Evolutionary conservation across 1,139 yeast genomes (phyloP).

Genomic region (Nakaseomyces uthaithaninus): DNA sequence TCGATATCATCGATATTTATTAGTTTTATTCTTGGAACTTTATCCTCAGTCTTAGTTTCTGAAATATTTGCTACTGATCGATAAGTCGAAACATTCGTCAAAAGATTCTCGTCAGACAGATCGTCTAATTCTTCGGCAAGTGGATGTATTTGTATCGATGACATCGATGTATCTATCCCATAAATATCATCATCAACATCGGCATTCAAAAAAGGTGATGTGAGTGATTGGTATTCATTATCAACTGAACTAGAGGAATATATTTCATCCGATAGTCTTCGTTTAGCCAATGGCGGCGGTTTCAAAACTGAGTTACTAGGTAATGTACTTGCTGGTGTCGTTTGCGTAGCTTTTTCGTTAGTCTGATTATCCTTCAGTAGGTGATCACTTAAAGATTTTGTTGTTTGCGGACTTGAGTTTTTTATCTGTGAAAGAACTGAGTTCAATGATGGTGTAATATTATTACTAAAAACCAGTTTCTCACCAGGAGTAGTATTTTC

Average conservation of each 20-base stretch:
- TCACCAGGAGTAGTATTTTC: neutral
- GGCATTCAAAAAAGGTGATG: neutral
- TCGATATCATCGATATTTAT: constrained; percentile 25
- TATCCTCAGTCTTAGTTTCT: neutral
- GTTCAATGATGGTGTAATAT: constrained; percentile 20
- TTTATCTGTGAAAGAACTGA: constrained; percentile 20
- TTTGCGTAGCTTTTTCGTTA: neutral
- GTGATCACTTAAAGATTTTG: neutral
- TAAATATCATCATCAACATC: constrained; percentile 7
- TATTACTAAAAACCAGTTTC: neutral
- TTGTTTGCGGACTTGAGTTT: constrained; percentile 4
- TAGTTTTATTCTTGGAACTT: constrained; percentile 16
- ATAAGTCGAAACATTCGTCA: constrained; percentile 8
- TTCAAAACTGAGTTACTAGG: neutral
- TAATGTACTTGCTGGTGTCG: neutral
- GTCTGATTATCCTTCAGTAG: neutral
- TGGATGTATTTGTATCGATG: constrained; percentile 6
- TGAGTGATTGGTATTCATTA: neutral
- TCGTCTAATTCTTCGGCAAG: neutral
- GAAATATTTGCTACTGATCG: neutral
- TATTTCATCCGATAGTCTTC: constrained; percentile 2
- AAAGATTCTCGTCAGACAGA: neutral
- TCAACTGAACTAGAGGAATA: neutral
- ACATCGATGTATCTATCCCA: constrained; percentile 3
- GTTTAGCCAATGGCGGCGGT: neutral